Percentiles rank a stretch among this genome's conserved stretches.
Conservation (phyloP, 257 asterid genomes). For the Petrea volubilis region DNA sequence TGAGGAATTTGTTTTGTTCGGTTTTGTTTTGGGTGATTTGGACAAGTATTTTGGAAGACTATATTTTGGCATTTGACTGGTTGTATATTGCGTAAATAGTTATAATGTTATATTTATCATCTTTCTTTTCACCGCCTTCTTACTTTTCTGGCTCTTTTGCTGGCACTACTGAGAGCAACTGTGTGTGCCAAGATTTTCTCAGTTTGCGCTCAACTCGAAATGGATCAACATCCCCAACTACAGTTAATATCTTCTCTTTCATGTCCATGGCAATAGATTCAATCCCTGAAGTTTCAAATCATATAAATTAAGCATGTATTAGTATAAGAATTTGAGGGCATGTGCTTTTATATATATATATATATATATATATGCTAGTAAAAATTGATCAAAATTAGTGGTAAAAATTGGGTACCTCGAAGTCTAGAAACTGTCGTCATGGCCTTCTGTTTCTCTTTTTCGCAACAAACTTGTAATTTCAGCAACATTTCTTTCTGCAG, state of each 20-base stretch:
- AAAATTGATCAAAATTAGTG: too few species aligned
- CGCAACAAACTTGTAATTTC: conserved; percentile 37
- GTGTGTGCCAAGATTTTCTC: conserved; percentile 36
- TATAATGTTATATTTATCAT: too few species aligned
- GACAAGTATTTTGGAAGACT: too few species aligned
- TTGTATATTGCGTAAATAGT: too few species aligned
- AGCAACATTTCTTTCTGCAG: conserved; percentile 69
- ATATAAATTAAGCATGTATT: background rate
- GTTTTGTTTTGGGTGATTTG: too few species aligned
- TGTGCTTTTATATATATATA: too few species aligned
- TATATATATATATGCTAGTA: too few species aligned
- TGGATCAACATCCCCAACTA: conserved; percentile 53
- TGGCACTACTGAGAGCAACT: conserved; percentile 44
- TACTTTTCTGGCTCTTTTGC: conserved; percentile 50
- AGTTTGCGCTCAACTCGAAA: conserved; percentile 40
- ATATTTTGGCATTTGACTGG: too few species aligned
- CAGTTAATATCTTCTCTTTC: conserved; percentile 50
- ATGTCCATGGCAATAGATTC: conserved; percentile 48
- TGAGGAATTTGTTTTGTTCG: too few species aligned
- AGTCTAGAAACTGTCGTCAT: conserved; percentile 59
- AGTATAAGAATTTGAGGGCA: background rate
- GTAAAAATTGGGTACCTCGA: conserved; percentile 28
- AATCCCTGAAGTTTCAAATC: conserved; percentile 31
- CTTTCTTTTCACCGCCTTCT: conserved; percentile 14
- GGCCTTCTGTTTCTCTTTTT: conserved; percentile 54